These are phyloP conservation scores for Curvularia lunata DNA, from an alignment of 2,329 filamentous ascomycete species.

Conservation along the genomic window DNA sequence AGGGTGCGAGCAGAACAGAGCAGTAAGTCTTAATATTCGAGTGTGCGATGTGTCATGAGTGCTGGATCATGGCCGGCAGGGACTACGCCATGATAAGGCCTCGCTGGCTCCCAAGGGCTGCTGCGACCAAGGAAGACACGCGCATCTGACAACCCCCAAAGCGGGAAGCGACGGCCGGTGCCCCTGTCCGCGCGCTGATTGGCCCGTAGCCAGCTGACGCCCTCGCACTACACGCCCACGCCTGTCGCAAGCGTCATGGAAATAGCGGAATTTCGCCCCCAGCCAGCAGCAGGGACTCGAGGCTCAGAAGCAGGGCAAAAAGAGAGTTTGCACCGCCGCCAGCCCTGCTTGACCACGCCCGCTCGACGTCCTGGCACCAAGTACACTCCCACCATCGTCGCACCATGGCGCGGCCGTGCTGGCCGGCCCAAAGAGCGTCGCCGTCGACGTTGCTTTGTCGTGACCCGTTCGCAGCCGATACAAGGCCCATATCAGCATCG, in stretches of 20 bases:
- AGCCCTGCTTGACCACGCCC: neutral
- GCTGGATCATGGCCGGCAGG: constrained; percentile 4
- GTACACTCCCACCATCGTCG: neutral
- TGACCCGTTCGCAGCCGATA: constrained; percentile 40
- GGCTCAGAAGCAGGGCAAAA: constrained; percentile 21
- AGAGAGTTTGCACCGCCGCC: neutral
- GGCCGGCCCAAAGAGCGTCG: neutral
- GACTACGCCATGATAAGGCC: constrained; percentile 23
- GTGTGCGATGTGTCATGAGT: constrained; percentile 15
- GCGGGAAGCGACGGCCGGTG: constrained; percentile 28
- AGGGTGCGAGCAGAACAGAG: neutral
- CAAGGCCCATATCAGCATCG: constrained; percentile 19
- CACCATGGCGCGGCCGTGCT: neutral
- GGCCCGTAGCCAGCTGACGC: constrained; percentile 24
- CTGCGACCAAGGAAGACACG: constrained; percentile 29
- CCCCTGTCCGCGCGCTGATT: constrained; percentile 21
- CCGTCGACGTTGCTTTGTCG: neutral
- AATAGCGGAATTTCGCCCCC: constrained; percentile 16
- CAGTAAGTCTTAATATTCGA: constrained; percentile 6
- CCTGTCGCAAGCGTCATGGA: constrained; percentile 20
- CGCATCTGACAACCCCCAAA: constrained; percentile 22
- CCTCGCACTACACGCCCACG: constrained; percentile 14
- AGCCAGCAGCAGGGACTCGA: constrained; percentile 16
- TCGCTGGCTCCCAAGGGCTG: constrained; percentile 18
- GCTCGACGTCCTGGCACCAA: neutral